Evolutionary conservation across 148 eudicot genomes (phyloP).

Genomic region (Chenopodium suecicum): DNA sequence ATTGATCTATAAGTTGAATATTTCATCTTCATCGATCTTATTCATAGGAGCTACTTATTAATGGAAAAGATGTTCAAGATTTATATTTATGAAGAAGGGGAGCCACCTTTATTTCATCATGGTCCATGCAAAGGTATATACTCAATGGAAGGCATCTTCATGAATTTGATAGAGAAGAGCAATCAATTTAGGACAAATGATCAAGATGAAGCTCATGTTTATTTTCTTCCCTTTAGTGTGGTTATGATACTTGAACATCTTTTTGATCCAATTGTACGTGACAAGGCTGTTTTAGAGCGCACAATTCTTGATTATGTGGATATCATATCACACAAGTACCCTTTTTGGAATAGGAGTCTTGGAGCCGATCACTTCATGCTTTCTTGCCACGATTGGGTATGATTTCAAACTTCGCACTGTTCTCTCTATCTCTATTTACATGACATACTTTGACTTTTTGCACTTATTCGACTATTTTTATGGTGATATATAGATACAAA

Average conservation of each 20-base stretch:
- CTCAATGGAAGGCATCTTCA: constrained; percentile 64
- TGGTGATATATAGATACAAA: too few species aligned
- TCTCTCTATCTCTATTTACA: too few species aligned
- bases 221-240: constrained; percentile 71
- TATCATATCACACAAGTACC: constrained; percentile 51
- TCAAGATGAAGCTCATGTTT: constrained; percentile 56
- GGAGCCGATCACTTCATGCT: constrained; percentile 86
- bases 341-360: constrained; percentile 64
- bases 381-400: constrained; percentile 84
- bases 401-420: background rate
- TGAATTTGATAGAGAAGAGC: constrained; percentile 40
- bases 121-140: constrained; percentile 63
- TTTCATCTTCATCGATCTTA: background rate
- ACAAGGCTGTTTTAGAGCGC: constrained; percentile 47
- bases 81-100: constrained; percentile 68
- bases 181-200: constrained; percentile 36
- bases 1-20: too few species aligned
- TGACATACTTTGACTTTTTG: too few species aligned
- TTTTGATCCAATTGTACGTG: constrained; percentile 43
- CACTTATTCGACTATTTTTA: too few species aligned
- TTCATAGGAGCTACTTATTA: constrained; percentile 51
- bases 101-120: constrained; percentile 65
- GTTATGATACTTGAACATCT: constrained; percentile 55
- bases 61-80: constrained; percentile 72
- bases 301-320: constrained; percentile 50